Evolutionary conservation across 805 yeast species (phyloP), one percentile per base, ranked within the genome.

Genomic region (Pichia nanzhaoensis): DNA sequence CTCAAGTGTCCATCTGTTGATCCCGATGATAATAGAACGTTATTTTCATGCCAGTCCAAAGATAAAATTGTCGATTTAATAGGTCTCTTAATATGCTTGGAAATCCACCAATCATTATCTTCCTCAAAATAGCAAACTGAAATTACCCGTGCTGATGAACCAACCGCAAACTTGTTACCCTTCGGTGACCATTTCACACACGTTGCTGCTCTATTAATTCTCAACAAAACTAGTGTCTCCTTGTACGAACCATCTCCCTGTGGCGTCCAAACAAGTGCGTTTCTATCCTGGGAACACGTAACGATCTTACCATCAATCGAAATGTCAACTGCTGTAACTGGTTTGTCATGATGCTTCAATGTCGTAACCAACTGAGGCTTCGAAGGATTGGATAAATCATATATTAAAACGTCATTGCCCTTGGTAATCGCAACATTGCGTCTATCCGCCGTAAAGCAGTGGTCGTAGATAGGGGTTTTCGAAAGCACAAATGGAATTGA

Each of bases 61-160:
- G 84, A 73, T 53, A 90, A 73, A 54, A 90, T 75, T 28, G 97
- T 88, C 10, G 96, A 84, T 63, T 83, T 82, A 56, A 93, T 72
- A n/a, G 97, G 96, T 66, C 86, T 88, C 71, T 90, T 90, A 66
- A 93, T 84, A 68, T 91, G 99, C 66, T 91, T 91, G 13, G 98
- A 87, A 42, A 93, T 90, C 99, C 99, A 93, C 99, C 99, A 93
- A 63, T 93, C 96, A 64, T 91, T 93, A 57, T 89, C 96, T 51
- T 74, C 84, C 67, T 93, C 99, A 63, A 84, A 93, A 68, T 90
- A 93, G 70, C 99, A 93, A 41, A 93, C 85, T 9, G 98, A 96
- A 65, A 93, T 82, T 51, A 85, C 84, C 49, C 98, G 73, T 37
- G 96, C 97, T 39, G 96, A 88, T 2, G 96, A 85, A 1, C 97